Conservation (phyloP, 139 green algal species). For the Coelastrella sp. region DNA sequence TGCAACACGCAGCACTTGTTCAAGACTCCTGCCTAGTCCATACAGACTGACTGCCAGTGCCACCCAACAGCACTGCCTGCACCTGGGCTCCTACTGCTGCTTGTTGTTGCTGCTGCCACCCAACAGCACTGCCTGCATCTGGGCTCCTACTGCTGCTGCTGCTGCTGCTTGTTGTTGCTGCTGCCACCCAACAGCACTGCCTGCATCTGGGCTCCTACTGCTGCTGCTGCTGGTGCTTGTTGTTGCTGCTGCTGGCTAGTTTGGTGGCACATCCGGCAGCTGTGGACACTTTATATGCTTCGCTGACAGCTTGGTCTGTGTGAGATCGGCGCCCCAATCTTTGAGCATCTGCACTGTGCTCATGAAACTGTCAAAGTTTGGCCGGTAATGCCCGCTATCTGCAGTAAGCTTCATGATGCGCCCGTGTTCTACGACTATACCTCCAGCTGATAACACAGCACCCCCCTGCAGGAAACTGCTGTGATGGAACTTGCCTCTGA, state of each 20-base stretch:
- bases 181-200: neutral
- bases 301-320: conserved; percentile 42
- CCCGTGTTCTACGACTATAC: conserved; percentile 66
- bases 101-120: too few relatives aligned
- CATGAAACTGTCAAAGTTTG: conserved; percentile 52
- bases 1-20: too few relatives aligned
- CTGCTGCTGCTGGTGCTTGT: conserved; percentile 3
- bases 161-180: neutral
- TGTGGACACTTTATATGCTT: conserved; percentile 51
- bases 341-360: conserved; percentile 46
- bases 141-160: too few relatives aligned
- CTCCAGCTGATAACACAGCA: conserved; percentile 69
- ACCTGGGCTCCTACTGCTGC: too few relatives aligned
- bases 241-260: neutral
- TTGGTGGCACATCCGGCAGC: conserved; percentile 23
- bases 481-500: conserved; percentile 71
- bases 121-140: too few relatives aligned
- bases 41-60: too few relatives aligned
- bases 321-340: conserved; percentile 47
- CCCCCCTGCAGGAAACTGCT: conserved; percentile 74
- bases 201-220: too few relatives aligned
- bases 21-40: too few relatives aligned
- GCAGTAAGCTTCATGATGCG: conserved; percentile 68
- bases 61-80: neutral
- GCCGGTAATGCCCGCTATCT: conserved; percentile 74